Base-by-base conservation (phyloP, 148 eudicot genomes). In the Linanthus parryae region DNA sequence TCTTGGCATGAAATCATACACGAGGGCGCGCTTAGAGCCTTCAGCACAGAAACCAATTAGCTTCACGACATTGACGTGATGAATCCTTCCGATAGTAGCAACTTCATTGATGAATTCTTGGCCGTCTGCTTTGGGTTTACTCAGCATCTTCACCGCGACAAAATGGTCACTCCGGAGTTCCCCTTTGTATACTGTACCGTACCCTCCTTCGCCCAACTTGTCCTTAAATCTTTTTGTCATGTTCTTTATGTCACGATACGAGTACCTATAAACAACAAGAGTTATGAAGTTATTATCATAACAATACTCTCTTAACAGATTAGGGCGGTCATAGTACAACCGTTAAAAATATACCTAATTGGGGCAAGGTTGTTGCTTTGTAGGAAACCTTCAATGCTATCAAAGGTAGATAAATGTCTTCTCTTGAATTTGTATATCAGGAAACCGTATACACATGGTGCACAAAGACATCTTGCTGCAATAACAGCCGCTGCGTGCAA, bases 21-120 rank as follows among this genome's bases (percentile, higher is more conserved):
- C 52, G 3, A 67, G 57, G 48, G 71, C 61, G n/a, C 52, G 38
- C 23, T 41, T 67, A 11, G 66, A 47, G 15, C 71, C 38, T 17
- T 67, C 61, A 2, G 36, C 65, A 18, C 60, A 60, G 28, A 46
- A 67, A 8, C 66, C 71, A 22, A 61, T 36, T 19, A 67, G 50
- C 8, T 44, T 48, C 43, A 67, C 72, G 4, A 60, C 44, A 20
- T 60, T 59, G n/a, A 60, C 52, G 41, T 54, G 71, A 46, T 60
- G 71, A 46, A 67, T 67, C 14, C 65, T 45, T 7, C 71, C 61
- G 1, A 47, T 60, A n/a, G 65, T 60, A 22, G 60, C 64, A 12
- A 67, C 71, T 48, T 67, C 66, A 34, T 51, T 67, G 30, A 67
- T 67, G 37, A 67, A 67, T 31, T 67, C 66, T 48, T 67, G 72